Evolutionary conservation across 2,329 filamentous ascomycete species (phyloP).

Genomic region (Monilinia fructicola): DNA sequence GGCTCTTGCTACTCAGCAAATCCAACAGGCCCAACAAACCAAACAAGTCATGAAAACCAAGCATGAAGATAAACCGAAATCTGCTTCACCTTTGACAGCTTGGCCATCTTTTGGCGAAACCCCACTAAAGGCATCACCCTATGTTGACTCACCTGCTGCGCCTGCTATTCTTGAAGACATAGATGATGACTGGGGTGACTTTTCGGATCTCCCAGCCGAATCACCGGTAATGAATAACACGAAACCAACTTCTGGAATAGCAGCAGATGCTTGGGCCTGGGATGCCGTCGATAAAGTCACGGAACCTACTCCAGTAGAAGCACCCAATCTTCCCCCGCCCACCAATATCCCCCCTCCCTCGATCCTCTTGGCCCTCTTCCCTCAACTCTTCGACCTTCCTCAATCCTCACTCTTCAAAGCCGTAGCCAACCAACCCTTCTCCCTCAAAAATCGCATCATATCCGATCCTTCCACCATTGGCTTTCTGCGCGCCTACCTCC

Average conservation of each 20-base stretch:
- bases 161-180: slow-evolving; percentile 39
- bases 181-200: slow-evolving; percentile 55
- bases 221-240: slow-evolving; percentile 27
- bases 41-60: slow-evolving; percentile 38
- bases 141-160: slow-evolving; percentile 35
- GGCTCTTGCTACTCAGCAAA: slow-evolving; percentile 46
- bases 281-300: slow-evolving; percentile 35
- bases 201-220: slow-evolving; percentile 45
- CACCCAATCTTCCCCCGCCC: slow-evolving; percentile 29
- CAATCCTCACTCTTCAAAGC: slow-evolving; percentile 65
- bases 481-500: slow-evolving; percentile 65
- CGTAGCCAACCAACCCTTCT: slow-evolving; percentile 56
- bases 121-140: slow-evolving; percentile 29
- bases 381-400: slow-evolving; percentile 66
- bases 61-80: slow-evolving; percentile 40
- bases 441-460: slow-evolving; percentile 62
- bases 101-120: slow-evolving; percentile 36
- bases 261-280: slow-evolving; percentile 39
- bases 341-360: slow-evolving; percentile 89
- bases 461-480: slow-evolving; percentile 59
- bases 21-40: slow-evolving; percentile 41
- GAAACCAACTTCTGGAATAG: slow-evolving; percentile 26
- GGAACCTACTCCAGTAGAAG: slow-evolving; percentile 14
- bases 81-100: slow-evolving; percentile 37
- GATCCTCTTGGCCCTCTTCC: slow-evolving; percentile 74